Evolutionary conservation across 345 rosid genomes (phyloP), one percentile per base, ranked within the genome.

Genomic region (Clausena lansium): DNA sequence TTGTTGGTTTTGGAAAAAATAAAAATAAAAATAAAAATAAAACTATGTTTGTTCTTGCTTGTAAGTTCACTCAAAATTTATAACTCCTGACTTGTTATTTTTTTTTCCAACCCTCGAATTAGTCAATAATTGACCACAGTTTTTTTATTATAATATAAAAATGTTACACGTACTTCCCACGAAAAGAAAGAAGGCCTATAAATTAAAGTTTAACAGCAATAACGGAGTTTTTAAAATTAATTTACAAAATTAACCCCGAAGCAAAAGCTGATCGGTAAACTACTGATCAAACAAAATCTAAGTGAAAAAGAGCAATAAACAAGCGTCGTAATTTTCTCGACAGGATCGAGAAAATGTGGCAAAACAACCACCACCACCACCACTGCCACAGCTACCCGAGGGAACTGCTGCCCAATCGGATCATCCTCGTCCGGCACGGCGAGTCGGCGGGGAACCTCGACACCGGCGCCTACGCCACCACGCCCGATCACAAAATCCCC

Each of bases 351-450:
- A 47, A 36, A 70, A 70, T 70, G 54, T 5, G 1, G 17, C 20
- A 24, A 25, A 77, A 61, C n/a, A 78, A 71, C 35, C 58, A 47
- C 66, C 32, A 30, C 32, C 32, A 30, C 32, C 32, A 30, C 2
- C 50, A 1, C 1, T 13, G 17, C 15, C 15, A 3, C 50, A 3
- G 17, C 50, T 36, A 28, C n/a, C 30, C n/a, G 79, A 76, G 67
- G 68, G 35, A 73, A 7, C 77, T 83, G 39, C 88, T 93, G 5
- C 99, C 99, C n/a, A 91, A 88, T 77, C 90, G 99, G 45, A 96
- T 96, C 78, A 91, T 96, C 84, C 87, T 96, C 45, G 89, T 96
- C 78, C 95, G 99, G 0, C 99, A 96, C 80, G 99, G 99, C 24
- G 97, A 96, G 82, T 96, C 99, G 0, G 85, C 90, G 81, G 99